Conservation (phyloP, 2,329 filamentous ascomycete species). For the Davidsoniella eucalypti region DNA sequence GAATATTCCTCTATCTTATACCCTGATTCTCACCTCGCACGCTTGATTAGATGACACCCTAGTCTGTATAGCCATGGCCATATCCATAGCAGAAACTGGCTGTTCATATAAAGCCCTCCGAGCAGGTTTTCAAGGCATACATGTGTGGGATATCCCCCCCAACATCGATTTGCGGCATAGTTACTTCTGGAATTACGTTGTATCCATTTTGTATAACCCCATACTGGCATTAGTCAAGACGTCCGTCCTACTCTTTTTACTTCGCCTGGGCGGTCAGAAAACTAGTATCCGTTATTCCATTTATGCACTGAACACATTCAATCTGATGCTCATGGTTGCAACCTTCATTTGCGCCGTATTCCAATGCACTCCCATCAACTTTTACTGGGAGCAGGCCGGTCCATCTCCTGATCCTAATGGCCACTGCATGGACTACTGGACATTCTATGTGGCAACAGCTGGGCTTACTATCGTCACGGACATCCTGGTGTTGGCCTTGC, state of each 20-base stretch:
- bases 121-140: constrained; percentile 19
- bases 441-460: constrained; percentile 21
- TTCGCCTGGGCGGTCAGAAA: constrained; percentile 25
- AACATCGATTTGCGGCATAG: constrained; percentile 12
- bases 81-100: constrained; percentile 7
- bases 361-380: constrained; percentile 23
- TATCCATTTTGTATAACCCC: constrained; percentile 27
- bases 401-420: constrained; percentile 14
- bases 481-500: constrained; percentile 23
- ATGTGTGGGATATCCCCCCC: constrained; percentile 13
- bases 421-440: constrained; percentile 20
- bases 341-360: constrained; percentile 24
- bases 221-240: constrained; percentile 29
- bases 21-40: neutral
- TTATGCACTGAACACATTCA: constrained; percentile 20
- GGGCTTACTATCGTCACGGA: constrained; percentile 26
- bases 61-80: constrained; percentile 17
- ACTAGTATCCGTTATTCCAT: constrained; percentile 19
- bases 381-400: constrained; percentile 18
- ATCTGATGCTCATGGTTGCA: constrained; percentile 20
- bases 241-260: constrained; percentile 29
- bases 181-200: constrained; percentile 22
- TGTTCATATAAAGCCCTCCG: constrained; percentile 18
- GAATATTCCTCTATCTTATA: neutral
- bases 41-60: constrained; percentile 16